Conservation (phyloP, 371 early-diverging fungal genomes). For the Mucor plumbeus region DNA sequence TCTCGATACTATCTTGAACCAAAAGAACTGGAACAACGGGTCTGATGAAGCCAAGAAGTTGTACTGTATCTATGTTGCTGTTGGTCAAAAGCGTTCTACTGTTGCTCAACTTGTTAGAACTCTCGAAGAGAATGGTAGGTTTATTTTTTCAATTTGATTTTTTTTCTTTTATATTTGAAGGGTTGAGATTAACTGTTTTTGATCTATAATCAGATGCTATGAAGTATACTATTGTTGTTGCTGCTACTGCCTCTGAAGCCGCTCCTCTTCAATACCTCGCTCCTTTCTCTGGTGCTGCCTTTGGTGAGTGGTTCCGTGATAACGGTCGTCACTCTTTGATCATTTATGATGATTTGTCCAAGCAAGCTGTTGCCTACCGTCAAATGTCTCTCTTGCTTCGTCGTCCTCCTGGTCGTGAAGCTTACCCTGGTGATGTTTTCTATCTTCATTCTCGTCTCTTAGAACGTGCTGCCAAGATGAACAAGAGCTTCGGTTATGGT, state of each 20-base stretch:
- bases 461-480: constrained; percentile 98
- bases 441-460: constrained; percentile 97
- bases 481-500: constrained; percentile 89
- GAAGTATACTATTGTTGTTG: constrained; percentile 95
- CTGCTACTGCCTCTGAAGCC: constrained; percentile 96
- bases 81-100: constrained; percentile 97
- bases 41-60: constrained; percentile 60
- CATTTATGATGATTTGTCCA: constrained; percentile 97
- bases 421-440: constrained; percentile 98
- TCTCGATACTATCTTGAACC: constrained; percentile 96
- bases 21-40: constrained; percentile 91
- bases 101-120: constrained; percentile 97
- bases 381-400: constrained; percentile 97
- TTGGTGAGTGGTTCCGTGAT: constrained; percentile 97
- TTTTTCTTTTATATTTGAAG: background rate
- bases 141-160: background rate
- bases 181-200: constrained; percentile 38
- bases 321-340: constrained; percentile 94
- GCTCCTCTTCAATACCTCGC: constrained; percentile 97
- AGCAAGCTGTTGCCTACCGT: constrained; percentile 98
- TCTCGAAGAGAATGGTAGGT: constrained; percentile 81
- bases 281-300: constrained; percentile 94
- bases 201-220: constrained; percentile 28
- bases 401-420: constrained; percentile 98
- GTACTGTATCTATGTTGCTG: constrained; percentile 97